Evolutionary conservation across 1,284 basidiomycete species (phyloP).

Genomic region (Gymnopus androsaceus): DNA sequence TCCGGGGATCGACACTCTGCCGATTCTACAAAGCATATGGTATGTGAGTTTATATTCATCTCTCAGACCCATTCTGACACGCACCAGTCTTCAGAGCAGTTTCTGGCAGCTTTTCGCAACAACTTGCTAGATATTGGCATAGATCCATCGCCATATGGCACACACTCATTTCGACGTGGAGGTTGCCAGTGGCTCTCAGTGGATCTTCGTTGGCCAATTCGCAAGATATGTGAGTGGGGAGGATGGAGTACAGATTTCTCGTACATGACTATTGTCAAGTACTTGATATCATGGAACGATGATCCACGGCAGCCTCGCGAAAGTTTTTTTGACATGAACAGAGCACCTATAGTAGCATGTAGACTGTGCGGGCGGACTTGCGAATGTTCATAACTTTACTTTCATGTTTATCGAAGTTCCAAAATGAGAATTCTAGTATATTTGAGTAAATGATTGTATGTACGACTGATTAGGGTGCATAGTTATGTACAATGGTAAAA

Average conservation of each 20-base stretch:
- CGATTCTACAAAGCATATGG: conserved; percentile 19
- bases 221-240: conserved; percentile 37
- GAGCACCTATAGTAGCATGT: conserved; percentile 25
- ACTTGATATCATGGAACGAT: conserved; percentile 38
- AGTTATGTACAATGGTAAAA: too few relatives aligned
- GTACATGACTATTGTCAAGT: conserved; percentile 37
- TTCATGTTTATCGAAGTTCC: neutral
- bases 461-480: neutral
- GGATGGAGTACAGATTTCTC: conserved; percentile 37
- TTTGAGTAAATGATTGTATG: neutral
- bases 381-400: neutral
- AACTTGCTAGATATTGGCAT: conserved; percentile 34
- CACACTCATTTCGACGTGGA: conserved; percentile 33
- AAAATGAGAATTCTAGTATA: neutral
- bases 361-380: conserved; percentile 33
- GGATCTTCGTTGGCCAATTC: conserved; percentile 24
- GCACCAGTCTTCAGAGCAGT: conserved; percentile 27
- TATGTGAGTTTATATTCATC: conserved; percentile 17
- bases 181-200: conserved; percentile 32
- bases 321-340: conserved; percentile 32
- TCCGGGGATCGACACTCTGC: conserved; percentile 21
- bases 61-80: neutral
- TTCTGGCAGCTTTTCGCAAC: conserved; percentile 34
- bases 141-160: conserved; percentile 33
- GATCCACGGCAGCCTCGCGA: conserved; percentile 29